Base-by-base conservation (phyloP, 1,139 yeast genomes). In the Protomyces gravidus region DNA sequence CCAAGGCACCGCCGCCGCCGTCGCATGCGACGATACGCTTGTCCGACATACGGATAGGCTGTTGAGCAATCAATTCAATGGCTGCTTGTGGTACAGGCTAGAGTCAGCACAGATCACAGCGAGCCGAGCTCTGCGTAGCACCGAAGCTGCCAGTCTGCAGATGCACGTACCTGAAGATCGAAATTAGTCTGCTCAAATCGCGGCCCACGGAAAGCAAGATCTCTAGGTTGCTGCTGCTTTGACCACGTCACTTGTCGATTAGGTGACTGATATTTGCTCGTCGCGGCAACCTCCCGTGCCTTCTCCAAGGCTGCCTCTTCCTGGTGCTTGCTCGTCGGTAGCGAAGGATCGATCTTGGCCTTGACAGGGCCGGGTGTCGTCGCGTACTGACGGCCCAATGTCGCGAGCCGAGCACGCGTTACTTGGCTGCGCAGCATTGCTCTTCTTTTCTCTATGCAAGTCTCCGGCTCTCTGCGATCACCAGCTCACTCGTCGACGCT, bases 11-110 rank as follows among this genome's bases (percentile, higher is more conserved):
- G 68, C 78, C 82, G 67, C 88, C 87, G 45, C 95, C 96, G 69
- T 86, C 89, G 70, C 96, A 88, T 21, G 85, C 94, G 1, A 95
- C 96, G 61, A 82, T 72, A 68, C 80, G 79, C 40, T 77, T 77
- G 66, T 80, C 81, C 65, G 87, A 75, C 70, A 80, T 85, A 67
- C 82, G 76, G 53, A 88, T 75, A 9, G 96, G 95, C 69, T 83
- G 83, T 69, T 85, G 74, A 47, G 86, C 84, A 68, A 88, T 86
- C 71, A 88, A 78, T 60, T 87, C 92, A 70, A 88, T 88, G 63
- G 95, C 95, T 50, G 95, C 88, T 65, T 83, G 81, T 5, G 95
- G 90, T 68, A 80, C 80, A 63, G 96, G 96, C 73, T 88, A 36
- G 3, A 15, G 42, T 36, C 42, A 36, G 42, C 42, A 17, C n/a